Evolutionary conservation across 371 early-diverging fungal genomes (phyloP).

Genomic region (Saksenaea oblongispora): DNA sequence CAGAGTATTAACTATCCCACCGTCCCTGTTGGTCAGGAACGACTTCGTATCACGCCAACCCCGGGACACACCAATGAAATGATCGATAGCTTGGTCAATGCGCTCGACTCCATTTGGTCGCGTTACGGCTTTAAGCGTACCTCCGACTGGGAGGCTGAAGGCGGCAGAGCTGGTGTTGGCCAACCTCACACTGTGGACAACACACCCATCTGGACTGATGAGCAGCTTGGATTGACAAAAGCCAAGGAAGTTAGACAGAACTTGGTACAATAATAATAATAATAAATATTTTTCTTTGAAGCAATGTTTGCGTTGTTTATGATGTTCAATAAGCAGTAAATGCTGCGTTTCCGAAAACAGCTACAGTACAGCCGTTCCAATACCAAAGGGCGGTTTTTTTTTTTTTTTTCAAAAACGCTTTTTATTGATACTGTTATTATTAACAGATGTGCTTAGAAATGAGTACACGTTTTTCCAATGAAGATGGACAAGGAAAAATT

Average conservation of each 20-base stretch:
- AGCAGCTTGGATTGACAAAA: conserved; percentile 27
- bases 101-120: conserved; percentile 79
- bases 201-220: conserved; percentile 56
- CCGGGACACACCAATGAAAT: conserved; percentile 81
- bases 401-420: too few relatives aligned
- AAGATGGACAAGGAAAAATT: too few relatives aligned
- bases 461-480: too few relatives aligned
- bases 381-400: too few relatives aligned
- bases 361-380: too few relatives aligned
- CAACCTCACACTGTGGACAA: conserved; percentile 32
- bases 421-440: too few relatives aligned
- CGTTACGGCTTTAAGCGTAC: conserved; percentile 74
- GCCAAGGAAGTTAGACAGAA: background rate
- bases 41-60: conserved; percentile 92
- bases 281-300: too few relatives aligned
- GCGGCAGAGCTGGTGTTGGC: conserved; percentile 85
- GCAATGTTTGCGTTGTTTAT: too few relatives aligned
- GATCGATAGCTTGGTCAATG: conserved; percentile 75
- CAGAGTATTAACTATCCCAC: conserved; percentile 95
- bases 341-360: too few relatives aligned
- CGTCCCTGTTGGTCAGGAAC: conserved; percentile 88
- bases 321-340: too few relatives aligned
- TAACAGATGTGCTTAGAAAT: too few relatives aligned
- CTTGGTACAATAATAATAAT: background rate
- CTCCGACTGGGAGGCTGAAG: conserved; percentile 74